Conservation (phyloP, 345 rosid species). For the Populus pruinosa region DNA sequence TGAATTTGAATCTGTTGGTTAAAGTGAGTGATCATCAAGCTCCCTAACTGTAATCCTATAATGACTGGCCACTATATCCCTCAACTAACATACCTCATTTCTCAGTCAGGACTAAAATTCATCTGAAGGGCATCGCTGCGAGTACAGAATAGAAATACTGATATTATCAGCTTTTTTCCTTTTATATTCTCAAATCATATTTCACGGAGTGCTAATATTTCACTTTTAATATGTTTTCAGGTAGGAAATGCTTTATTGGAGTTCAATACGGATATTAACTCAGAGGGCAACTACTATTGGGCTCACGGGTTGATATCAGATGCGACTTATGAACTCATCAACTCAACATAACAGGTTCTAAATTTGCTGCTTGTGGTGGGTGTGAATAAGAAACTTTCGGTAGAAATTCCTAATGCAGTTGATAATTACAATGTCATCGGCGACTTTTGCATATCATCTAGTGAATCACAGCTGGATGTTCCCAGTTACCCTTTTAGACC, state of each 20-base stretch:
- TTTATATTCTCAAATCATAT: neutral
- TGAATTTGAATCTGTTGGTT: neutral
- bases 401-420: slow-evolving; percentile 8
- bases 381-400: neutral
- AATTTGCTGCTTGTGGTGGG: neutral
- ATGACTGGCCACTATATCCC: slow-evolving; percentile 26
- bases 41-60: neutral
- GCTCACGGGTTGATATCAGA: slow-evolving; percentile 21
- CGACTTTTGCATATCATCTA: slow-evolving; percentile 9
- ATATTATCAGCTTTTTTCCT: neutral
- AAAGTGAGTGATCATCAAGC: neutral
- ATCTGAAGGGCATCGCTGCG: slow-evolving; percentile 28
- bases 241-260: slow-evolving; percentile 27
- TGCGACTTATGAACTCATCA: slow-evolving; percentile 6
- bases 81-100: slow-evolving; percentile 21
- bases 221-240: neutral
- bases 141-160: neutral
- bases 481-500: neutral
- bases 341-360: neutral
- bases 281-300: slow-evolving; percentile 19
- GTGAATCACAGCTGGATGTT: neutral
- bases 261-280: slow-evolving; percentile 2
- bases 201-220: neutral
- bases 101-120: slow-evolving; percentile 14
- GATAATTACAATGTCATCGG: slow-evolving; percentile 10